Evolutionary conservation across 306 rosid genomes (phyloP).

Genomic region (Quercus bicolor): DNA sequence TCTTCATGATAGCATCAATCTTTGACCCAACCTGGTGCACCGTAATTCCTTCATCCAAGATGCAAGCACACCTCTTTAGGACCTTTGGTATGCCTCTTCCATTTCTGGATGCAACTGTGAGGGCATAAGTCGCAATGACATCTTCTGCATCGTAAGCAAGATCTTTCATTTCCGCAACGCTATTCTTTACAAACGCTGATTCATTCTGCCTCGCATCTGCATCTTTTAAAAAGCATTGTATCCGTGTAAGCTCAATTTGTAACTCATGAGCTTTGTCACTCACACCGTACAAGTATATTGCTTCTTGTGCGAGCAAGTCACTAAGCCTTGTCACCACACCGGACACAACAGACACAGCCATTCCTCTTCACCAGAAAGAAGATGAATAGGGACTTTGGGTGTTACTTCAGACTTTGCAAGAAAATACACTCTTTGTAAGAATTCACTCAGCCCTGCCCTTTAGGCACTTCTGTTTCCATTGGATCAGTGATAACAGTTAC

Average conservation of each 20-base stretch:
- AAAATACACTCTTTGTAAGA: neutral
- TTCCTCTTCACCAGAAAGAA: neutral
- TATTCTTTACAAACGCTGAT: slow-evolving; percentile 19
- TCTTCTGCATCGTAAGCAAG: slow-evolving; percentile 23
- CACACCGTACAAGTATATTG: neutral
- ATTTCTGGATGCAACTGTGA: slow-evolving; percentile 28
- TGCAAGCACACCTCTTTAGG: slow-evolving; percentile 24
- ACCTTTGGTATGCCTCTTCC: slow-evolving; percentile 11
- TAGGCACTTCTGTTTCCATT: too few relatives aligned
- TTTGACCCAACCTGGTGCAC: slow-evolving; percentile 25
- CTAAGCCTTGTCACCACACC: slow-evolving; percentile 32
- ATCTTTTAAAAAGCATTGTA: neutral
- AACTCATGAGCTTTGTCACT: neutral
- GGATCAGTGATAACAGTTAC: too few relatives aligned
- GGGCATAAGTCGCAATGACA: slow-evolving; percentile 29
- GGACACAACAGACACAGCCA: slow-evolving; percentile 41
- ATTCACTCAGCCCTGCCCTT: neutral
- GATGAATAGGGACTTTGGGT: too few relatives aligned
- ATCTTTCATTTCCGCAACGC: neutral
- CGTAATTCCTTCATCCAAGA: slow-evolving; percentile 15
- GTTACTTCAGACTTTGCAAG: neutral
- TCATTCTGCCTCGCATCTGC: slow-evolving; percentile 45
- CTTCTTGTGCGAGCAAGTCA: slow-evolving; percentile 6
- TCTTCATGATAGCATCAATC: slow-evolving; percentile 21
- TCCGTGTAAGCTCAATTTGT: too few relatives aligned